Evolutionary conservation across 768 basidiomycete species (phyloP).

Genomic region (Russula sp.): DNA sequence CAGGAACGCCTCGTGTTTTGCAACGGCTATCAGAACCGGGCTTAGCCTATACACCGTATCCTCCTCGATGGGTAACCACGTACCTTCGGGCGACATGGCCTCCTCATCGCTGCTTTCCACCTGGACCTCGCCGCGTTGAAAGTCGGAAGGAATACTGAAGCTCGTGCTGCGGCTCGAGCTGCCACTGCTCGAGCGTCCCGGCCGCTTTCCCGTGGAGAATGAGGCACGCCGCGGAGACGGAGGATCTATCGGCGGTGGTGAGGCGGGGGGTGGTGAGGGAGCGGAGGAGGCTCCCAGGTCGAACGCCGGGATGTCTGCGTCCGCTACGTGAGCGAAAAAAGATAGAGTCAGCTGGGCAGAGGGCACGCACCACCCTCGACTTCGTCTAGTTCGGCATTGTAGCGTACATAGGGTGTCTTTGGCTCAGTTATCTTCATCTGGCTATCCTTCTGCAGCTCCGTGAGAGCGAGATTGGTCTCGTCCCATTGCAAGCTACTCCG

Average conservation of each 20-base stretch:
- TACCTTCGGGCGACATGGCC: slow-evolving; percentile 80
- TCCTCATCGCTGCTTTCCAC: slow-evolving; percentile 50
- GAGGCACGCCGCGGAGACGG: slow-evolving; percentile 73
- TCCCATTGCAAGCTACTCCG: slow-evolving; percentile 83
- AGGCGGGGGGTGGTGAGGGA: slow-evolving; percentile 19
- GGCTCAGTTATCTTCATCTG: slow-evolving; percentile 99
- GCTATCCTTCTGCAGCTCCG: slow-evolving; percentile 91
- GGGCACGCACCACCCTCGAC: slow-evolving; percentile 70
- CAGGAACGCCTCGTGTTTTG: slow-evolving; percentile 77
- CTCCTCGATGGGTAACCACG: slow-evolving; percentile 28
- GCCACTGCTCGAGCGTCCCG: slow-evolving; percentile 51
- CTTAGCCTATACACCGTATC: slow-evolving; percentile 2
- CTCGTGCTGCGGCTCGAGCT: slow-evolving; percentile 71
- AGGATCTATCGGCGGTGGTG: slow-evolving; percentile 11
- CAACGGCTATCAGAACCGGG: slow-evolving; percentile 50
- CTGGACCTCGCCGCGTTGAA: slow-evolving; percentile 51
- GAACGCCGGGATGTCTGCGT: slow-evolving; percentile 75
- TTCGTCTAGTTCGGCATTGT: slow-evolving; percentile 80
- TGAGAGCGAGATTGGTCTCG: slow-evolving; percentile 86
- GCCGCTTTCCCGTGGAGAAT: slow-evolving; percentile 56
- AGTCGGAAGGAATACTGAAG: slow-evolving; percentile 48
- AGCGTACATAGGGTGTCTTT: slow-evolving; percentile 93
- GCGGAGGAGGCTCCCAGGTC: slow-evolving; percentile 44
- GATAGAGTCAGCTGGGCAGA: background rate
- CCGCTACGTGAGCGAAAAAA: background rate